Base-by-base conservation (phyloP, 2,329 filamentous ascomycete species). In the Xylariaceae sp. region DNA sequence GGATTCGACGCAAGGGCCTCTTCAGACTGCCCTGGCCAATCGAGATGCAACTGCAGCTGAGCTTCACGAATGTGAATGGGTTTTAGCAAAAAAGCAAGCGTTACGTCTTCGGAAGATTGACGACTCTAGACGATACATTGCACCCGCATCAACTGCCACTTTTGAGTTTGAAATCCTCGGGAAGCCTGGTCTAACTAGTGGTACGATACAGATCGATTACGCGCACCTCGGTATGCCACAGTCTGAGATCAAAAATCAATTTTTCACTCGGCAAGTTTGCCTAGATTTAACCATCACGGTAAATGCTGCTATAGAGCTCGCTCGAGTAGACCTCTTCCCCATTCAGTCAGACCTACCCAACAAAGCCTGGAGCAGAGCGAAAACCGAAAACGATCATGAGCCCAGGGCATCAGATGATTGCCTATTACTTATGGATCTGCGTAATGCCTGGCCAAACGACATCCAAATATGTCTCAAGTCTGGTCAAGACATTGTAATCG, bases 81-180 rank as follows among this genome's bases (percentile, higher is more conserved):
- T 92, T 54, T 75, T 95, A 42, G 83, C 87, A 54, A 86, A 83
- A 65, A 87, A 86, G 63, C 87, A 89, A 66, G 87, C 89, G 62
- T 72, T 88, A 42, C 78, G 82, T 31, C 73, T 78, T 58, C 74
- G 67, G 51, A 81, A 68, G 60, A 78, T 68, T 36, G 78, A 81
- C 45, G 73, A 78, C 38, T 73, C 79, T 45, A 73, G 74, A 53
- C 74, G 78, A 43, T 81, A 77, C 47, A 92, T 96, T 52, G 75
- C 77, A 3, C 83, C 91, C 5, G 84, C 86, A 1, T 77, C 79
- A 42, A 84, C 82, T 42, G 81, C 82, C 12, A 87, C 81, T 0
- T 94, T 96, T 63, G 84, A 88, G 12, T 86, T 97, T 59, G 89
- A 96, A 68, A 85, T 97, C 13, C 76, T 93, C 17, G 93, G 93